Percentiles rank a stretch among this genome's conserved stretches.
These are phyloP conservation scores for Debaryomyces sp. DNA, from an alignment of 1,139 yeast species.

Conservation along the genomic window DNA sequence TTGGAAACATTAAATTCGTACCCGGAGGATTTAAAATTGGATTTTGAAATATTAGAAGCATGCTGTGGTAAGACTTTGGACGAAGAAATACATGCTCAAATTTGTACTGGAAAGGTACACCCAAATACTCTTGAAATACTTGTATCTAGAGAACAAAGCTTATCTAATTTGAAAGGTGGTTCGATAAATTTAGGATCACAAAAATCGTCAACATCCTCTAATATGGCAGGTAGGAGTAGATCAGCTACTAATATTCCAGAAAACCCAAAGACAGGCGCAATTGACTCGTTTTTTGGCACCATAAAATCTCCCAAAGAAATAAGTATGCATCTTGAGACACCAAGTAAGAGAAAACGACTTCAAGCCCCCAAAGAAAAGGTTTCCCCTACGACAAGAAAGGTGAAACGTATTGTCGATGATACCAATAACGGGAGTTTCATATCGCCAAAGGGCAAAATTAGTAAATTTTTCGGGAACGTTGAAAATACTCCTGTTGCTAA, in stretches of 20 bases:
- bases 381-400: conserved; percentile 33
- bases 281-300: conserved; percentile 16
- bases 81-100: conserved; percentile 48
- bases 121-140: conserved; percentile 61
- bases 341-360: neutral
- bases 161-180: conserved; percentile 25
- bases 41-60: conserved; percentile 44
- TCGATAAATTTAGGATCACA: conserved; percentile 20
- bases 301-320: neutral
- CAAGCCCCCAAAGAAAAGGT: neutral
- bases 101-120: conserved; percentile 68
- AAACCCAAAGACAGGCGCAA: conserved; percentile 3
- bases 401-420: conserved; percentile 18
- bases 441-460: conserved; percentile 10
- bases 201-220: neutral
- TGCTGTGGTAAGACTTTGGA: conserved; percentile 66
- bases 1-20: conserved; percentile 63
- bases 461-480: conserved; percentile 17
- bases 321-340: neutral
- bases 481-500: conserved; percentile 5
- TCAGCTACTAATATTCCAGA: neutral
- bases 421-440: neutral
- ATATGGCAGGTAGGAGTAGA: conserved; percentile 3
- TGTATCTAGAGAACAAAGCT: conserved; percentile 47
- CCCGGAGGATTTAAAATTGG: conserved; percentile 40